Evolutionary conservation across 352 stramenopile species (phyloP), one percentile per base, ranked within the genome.

Genomic region (Pythium periplocum): DNA sequence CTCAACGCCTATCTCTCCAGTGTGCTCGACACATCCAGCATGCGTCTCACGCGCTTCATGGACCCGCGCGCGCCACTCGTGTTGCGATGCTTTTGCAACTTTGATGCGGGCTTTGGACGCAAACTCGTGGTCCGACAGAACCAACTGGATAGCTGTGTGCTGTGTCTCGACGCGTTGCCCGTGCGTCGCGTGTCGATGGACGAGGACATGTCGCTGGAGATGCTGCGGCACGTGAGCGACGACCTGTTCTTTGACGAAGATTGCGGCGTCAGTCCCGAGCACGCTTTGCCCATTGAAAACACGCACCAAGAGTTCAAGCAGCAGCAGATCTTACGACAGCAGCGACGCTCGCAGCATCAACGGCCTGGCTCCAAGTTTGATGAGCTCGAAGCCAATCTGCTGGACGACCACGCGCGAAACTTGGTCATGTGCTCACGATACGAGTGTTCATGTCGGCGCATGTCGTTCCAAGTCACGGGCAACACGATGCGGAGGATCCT

Each of bases 11-110:
- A 90, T 43, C 47, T 93, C 30, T 36, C 53, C 5, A 45, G 55
- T 2, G 53, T 93, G 4, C 53, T 87, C 9, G 47, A 60, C 30
- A 65, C 55, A 36, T 55, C 62, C 10, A 66, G 63, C 52, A 72
- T 92, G 66, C 68, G 80, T 2, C 68, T 93, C 17, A 87, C 71
- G 31, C 64, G 76, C 30, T 93, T 93, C 60, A 33, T 89, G 26
- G 81, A 91, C 61, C 77, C 78, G 7, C 64, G 71, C 31, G 78
- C 83, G 37, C 79, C 83, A 52, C 73, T 87, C 1, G 69, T 89
- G 31, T 40, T 94, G 53, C 81, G 82, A 2, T 89, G 72, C 59
- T 94, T 94, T 49, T 87, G 78, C 56, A 86, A 94, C 63, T 92
- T 90, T 61, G 81, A 94, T 48, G 75, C 68, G 0, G 81, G 75